Evolutionary conservation across 352 stramenopile genomes (phyloP).

Genomic region (Phytophthora parvispora): DNA sequence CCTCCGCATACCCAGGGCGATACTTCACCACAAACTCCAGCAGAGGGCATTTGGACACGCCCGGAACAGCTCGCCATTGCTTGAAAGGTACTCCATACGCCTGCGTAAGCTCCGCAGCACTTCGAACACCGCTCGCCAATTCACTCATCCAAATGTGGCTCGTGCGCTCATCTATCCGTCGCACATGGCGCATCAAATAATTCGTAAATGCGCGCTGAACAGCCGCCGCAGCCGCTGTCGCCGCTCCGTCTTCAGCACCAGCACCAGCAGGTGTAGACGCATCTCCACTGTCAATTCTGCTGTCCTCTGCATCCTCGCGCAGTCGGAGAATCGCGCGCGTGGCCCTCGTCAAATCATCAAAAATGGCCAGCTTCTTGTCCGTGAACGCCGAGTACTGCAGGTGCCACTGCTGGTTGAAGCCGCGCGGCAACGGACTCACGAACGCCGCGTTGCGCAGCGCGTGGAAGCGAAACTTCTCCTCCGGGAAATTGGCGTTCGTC

Average conservation of each 20-base stretch:
- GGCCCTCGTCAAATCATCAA: conserved; percentile 72
- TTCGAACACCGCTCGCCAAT: conserved; percentile 67
- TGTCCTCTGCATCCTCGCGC: conserved; percentile 16
- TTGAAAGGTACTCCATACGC: conserved; percentile 86
- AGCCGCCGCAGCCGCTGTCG: conserved; percentile 2
- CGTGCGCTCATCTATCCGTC: conserved; percentile 81
- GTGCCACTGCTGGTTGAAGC: conserved; percentile 86
- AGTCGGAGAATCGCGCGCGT: conserved; percentile 58
- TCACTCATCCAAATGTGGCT: conserved; percentile 87
- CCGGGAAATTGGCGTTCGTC: conserved; percentile 77
- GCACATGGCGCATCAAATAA: conserved; percentile 88
- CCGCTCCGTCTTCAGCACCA: conserved; percentile 15
- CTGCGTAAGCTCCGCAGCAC: conserved; percentile 80
- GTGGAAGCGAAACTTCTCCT: conserved; percentile 88
- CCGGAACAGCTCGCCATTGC: conserved; percentile 80
- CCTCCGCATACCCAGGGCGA: conserved; percentile 71
- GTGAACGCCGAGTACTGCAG: conserved; percentile 89
- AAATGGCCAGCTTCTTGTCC: conserved; percentile 78
- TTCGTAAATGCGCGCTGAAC: conserved; percentile 73
- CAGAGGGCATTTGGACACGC: conserved; percentile 83
- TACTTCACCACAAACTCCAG: conserved; percentile 85
- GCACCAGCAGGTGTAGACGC: neutral
- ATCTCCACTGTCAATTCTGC: conserved; percentile 13
- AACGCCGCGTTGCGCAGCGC: conserved; percentile 78
- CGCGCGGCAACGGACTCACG: conserved; percentile 79